Evolutionary conservation across 2,329 filamentous ascomycete species (phyloP).

Genomic region (Fusarium dlaminii): DNA sequence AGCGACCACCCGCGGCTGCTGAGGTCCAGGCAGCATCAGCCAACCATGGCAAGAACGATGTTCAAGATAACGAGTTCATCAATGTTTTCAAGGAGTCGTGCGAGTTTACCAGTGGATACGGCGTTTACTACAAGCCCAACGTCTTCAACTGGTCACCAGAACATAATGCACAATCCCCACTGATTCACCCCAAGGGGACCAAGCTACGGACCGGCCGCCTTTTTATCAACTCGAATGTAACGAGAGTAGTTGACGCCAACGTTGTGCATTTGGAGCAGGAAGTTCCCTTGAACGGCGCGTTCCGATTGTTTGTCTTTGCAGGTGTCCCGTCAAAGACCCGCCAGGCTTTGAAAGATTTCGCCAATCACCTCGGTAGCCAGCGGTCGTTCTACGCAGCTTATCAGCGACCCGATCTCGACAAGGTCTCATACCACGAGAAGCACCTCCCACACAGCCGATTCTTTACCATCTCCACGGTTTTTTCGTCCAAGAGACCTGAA

Average conservation of each 20-base stretch:
- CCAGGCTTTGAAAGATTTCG: constrained; percentile 75
- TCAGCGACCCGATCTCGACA: constrained; percentile 66
- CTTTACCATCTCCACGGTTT: constrained; percentile 81
- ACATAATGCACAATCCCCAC: constrained; percentile 75
- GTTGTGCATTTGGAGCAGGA: constrained; percentile 91
- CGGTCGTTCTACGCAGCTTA: constrained; percentile 78
- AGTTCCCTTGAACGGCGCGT: constrained; percentile 87
- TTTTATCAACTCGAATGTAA: constrained; percentile 82
- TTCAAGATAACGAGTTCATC: constrained; percentile 80
- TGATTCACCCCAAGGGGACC: constrained; percentile 73
- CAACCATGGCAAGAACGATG: constrained; percentile 37
- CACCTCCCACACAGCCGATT: constrained; percentile 88
- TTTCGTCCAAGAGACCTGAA: constrained; percentile 72
- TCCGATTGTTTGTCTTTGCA: constrained; percentile 87
- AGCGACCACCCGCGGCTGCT: constrained; percentile 75
- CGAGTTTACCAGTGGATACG: constrained; percentile 93
- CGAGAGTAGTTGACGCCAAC: constrained; percentile 87
- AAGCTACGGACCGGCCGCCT: constrained; percentile 79
- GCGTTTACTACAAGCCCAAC: constrained; percentile 86
- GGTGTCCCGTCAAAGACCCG: constrained; percentile 70
- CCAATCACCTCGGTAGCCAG: constrained; percentile 69
- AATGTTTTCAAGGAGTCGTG: constrained; percentile 90
- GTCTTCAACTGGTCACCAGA: constrained; percentile 81
- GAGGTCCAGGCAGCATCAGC: constrained; percentile 75
- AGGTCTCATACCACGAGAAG: constrained; percentile 78